These are phyloP conservation scores for Madurella fahalii DNA, from an alignment of 2,329 filamentous ascomycete genomes.

Conservation along the genomic window DNA sequence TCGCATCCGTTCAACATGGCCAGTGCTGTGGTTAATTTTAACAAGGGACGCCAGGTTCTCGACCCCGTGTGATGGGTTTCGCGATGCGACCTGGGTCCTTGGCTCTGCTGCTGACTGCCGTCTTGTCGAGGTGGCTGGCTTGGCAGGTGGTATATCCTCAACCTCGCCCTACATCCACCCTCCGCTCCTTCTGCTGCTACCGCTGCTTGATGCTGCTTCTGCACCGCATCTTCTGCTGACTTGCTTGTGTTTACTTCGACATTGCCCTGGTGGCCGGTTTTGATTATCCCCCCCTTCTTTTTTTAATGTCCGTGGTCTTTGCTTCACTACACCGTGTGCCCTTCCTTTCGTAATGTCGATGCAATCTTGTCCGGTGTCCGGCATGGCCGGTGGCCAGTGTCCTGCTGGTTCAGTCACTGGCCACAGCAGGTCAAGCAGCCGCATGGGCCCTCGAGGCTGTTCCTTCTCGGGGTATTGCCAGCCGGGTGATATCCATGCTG, in stretches of 20 bases:
- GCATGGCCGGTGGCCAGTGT: slow-evolving; percentile 25
- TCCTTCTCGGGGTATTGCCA: slow-evolving; percentile 35
- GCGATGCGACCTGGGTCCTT: not conserved
- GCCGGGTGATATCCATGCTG: slow-evolving; percentile 34
- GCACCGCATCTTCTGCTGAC: not conserved
- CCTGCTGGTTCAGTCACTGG: slow-evolving; percentile 28
- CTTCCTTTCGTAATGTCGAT: slow-evolving; percentile 16
- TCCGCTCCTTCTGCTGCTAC: not conserved
- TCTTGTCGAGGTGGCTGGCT: not conserved
- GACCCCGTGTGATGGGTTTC: not conserved
- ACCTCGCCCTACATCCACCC: not conserved
- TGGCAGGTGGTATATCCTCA: not conserved
- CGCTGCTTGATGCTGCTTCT: not conserved
- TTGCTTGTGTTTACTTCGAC: not conserved
- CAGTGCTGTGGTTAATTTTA: not conserved
- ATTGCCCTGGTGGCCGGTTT: slow-evolving; percentile 17
- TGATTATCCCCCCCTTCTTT: not conserved
- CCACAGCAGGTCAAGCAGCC: slow-evolving; percentile 27
- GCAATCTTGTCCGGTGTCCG: slow-evolving; percentile 30
- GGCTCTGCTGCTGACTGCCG: not conserved
- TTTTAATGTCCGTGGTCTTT: slow-evolving; percentile 2
- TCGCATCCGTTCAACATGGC: no score
- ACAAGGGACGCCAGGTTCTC: not conserved
- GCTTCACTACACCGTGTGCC: not conserved
- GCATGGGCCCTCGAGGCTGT: slow-evolving; percentile 33